These are phyloP conservation scores for Pyricularia sp. DNA, from an alignment of 2,329 filamentous ascomycete species.

Conservation along the genomic window DNA sequence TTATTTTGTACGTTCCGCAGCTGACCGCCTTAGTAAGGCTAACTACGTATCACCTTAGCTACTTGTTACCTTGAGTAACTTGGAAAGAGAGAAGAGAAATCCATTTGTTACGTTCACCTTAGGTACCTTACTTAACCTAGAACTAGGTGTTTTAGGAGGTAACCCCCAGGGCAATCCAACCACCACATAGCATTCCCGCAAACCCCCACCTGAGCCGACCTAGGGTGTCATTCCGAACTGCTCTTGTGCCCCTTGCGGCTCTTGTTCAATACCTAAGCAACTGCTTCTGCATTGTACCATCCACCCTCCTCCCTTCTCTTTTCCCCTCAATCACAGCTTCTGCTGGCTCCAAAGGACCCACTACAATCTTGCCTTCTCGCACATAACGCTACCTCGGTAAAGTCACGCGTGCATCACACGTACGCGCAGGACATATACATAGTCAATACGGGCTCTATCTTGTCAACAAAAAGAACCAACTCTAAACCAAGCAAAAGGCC, in stretches of 20 bases:
- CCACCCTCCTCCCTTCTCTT: background rate
- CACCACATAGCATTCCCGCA: background rate
- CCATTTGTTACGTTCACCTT: too few species aligned
- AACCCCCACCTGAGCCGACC: background rate
- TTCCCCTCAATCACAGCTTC: background rate
- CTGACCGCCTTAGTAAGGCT: background rate
- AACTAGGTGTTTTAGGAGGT: background rate
- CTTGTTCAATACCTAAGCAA: background rate
- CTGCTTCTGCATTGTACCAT: background rate
- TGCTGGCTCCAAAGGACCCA: background rate
- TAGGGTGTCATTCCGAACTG: background rate
- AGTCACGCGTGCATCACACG: background rate
- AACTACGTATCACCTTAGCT: background rate
- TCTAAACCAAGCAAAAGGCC: constrained; percentile 5
- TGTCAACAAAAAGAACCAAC: background rate
- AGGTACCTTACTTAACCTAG: too few species aligned
- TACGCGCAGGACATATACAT: background rate
- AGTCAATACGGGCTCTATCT: background rate
- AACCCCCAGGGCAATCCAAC: background rate
- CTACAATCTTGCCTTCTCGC: background rate
- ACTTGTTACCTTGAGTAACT: background rate
- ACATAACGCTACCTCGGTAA: background rate
- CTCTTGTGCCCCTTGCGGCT: background rate
- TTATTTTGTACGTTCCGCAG: too few species aligned
- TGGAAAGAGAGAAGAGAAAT: background rate